phyloP scores from a whole-genome alignment of 192 early-diverging fungal species.

The Diversispora eburnea region DNA sequence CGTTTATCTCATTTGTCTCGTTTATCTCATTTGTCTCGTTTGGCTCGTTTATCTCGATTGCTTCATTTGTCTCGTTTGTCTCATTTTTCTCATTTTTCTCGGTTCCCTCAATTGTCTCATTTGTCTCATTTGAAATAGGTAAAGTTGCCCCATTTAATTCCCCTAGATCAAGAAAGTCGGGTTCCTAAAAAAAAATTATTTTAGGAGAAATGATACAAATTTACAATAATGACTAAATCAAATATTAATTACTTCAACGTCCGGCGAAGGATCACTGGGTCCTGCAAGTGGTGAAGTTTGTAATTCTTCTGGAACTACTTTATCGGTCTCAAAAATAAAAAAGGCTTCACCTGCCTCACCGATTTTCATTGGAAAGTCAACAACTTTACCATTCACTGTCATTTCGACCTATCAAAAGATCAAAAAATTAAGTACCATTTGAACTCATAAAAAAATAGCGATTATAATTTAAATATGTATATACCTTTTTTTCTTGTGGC shows the following conservation, averaged over 20 bases:
- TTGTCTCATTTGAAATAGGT: neutral
- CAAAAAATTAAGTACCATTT: neutral
- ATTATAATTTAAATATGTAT: slow-evolving; percentile 19
- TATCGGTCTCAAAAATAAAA: slow-evolving; percentile 92
- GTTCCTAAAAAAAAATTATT: slow-evolving; percentile 14
- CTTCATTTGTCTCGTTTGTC: neutral
- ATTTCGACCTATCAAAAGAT: slow-evolving; percentile 62
- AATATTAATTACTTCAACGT: slow-evolving; percentile 34
- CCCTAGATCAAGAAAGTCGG: slow-evolving; percentile 18
- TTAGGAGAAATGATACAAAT: neutral
- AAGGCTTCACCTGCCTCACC: slow-evolving; percentile 97
- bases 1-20: neutral
- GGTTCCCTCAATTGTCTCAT: neutral
- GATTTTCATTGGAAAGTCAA: slow-evolving; percentile 91
- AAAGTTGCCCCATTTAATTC: neutral
- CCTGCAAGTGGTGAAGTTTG: slow-evolving; percentile 88
- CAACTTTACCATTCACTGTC: slow-evolving; percentile 72
- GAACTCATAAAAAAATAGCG: neutral
- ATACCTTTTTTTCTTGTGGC: slow-evolving; percentile 88
- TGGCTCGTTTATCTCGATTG: neutral
- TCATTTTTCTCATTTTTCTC: neutral
- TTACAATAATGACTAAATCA: neutral
- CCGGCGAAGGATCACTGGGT: slow-evolving; percentile 32
- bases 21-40: neutral
- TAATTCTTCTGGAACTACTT: slow-evolving; percentile 85